Base-by-base conservation (phyloP, 2,329 filamentous ascomycete genomes). In the Trichophyton rubrum region DNA sequence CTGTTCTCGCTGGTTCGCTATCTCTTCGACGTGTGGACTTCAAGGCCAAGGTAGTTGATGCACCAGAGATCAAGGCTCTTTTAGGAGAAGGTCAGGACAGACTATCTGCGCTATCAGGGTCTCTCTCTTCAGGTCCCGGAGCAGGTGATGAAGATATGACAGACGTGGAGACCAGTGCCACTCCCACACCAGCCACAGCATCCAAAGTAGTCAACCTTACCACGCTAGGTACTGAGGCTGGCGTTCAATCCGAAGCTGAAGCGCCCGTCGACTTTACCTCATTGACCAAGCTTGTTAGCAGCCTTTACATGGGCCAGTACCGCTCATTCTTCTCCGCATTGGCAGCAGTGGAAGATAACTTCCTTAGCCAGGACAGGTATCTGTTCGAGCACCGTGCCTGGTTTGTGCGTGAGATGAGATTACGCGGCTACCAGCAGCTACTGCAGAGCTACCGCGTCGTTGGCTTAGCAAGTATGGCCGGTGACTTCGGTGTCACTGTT, bases 11-110 rank as follows among this genome's bases (percentile, higher is more conserved):
- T 40, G 93, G 93, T 62, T 95, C 91, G 5, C 87, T 97, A 24
- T 93, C 92, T 53, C 83, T 99, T 61, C 96, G 96, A 79, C 88
- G 93, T 56, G 90, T 96, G 38, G 93, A 99, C 75, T 99, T 99
- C 83, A 99, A 99, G 81, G 89, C 89, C 66, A 97, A 97, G 80
- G 93, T 99, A 27, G 92, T 99, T 45, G 93, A 99, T 73, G 93
- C 93, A 6, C 92, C 93, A 11, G 93, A 99, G 77, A 96, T 99
- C 78, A 95, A 93, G 78, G 93, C 93, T 41, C 95, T 99, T 65
- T 84, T 99, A 24, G 93, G 92, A 62, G 86, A 92, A 67, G 86
- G 86, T 24, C 88, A 95, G 68, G 91, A 96, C 71, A 92, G 92
- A 75, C 79, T 96, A 60, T 81, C 90, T 35, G 90, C 90, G 0